A percentile compares a stretch with the other conserved stretches of the same genome.
Evolutionary conservation across 148 eudicot genomes (phyloP).

Genomic region (Cornus suecica): DNA sequence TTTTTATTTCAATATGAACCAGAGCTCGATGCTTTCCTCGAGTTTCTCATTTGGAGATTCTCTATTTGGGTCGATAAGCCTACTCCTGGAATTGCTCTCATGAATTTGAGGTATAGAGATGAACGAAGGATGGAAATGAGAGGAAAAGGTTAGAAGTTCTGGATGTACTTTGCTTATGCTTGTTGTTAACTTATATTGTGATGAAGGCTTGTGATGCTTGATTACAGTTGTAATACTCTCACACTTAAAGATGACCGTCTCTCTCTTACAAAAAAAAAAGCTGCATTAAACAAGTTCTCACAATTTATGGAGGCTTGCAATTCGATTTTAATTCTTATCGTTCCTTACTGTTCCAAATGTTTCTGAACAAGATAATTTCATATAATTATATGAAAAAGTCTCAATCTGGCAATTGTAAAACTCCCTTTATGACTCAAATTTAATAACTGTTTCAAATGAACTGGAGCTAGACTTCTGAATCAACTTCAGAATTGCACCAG

Average conservation of each 20-base stretch:
- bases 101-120: constrained; percentile 96
- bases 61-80: constrained; percentile 99
- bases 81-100: constrained; percentile 89
- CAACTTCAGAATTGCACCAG: neutral
- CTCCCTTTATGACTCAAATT: neutral
- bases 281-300: neutral
- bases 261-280: neutral
- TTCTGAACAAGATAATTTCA: neutral
- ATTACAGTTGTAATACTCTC: neutral
- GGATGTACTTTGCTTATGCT: constrained; percentile 3
- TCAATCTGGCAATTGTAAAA: neutral
- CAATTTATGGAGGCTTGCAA: neutral
- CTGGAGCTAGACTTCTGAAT: neutral
- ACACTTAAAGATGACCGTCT: neutral
- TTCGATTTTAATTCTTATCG: neutral
- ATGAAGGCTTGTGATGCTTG: neutral
- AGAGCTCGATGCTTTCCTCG: constrained; percentile 97
- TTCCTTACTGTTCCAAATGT: neutral
- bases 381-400: neutral
- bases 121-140: constrained; percentile 65
- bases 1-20: constrained; percentile 93
- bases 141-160: constrained; percentile 64
- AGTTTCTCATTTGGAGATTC: constrained; percentile 94
- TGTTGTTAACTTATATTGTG: neutral
- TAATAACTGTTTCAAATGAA: neutral